Conservation (phyloP, 2,329 filamentous ascomycete genomes). For the Sporothrix mexicana region DNA sequence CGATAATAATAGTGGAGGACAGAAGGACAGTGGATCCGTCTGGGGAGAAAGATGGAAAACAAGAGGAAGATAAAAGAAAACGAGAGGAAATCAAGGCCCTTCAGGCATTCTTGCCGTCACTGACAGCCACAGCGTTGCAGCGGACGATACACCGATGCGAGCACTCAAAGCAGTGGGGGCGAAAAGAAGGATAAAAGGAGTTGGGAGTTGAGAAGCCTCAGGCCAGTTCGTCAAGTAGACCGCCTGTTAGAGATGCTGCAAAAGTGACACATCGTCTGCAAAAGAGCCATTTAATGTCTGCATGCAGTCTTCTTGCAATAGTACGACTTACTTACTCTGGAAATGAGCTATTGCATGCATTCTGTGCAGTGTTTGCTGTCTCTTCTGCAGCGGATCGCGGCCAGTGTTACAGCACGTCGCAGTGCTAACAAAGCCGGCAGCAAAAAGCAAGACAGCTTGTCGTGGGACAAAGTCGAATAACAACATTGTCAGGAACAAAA, state of each 20-base stretch:
- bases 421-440: constrained; percentile 10
- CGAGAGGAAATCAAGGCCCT: too few relatives aligned
- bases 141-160: constrained; percentile 3
- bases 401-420: constrained; percentile 18
- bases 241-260: background rate
- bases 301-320: background rate
- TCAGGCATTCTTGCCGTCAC: too few relatives aligned
- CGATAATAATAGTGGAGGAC: constrained; percentile 4
- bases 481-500: background rate
- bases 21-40: background rate
- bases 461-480: background rate
- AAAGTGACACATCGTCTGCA: too few relatives aligned
- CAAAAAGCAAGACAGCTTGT: too few relatives aligned
- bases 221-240: background rate
- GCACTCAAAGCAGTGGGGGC: constrained; percentile 8
- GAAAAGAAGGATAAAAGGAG: background rate
- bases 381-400: constrained; percentile 1
- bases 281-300: background rate
- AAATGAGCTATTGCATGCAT: too few relatives aligned
- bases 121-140: background rate
- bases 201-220: background rate
- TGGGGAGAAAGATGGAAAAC: background rate
- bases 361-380: too few relatives aligned
- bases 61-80: background rate
- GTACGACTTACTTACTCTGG: background rate